Evolutionary conservation across 805 yeast genomes (phyloP).

Genomic region (Zygosaccharomyces gambellarensis): DNA sequence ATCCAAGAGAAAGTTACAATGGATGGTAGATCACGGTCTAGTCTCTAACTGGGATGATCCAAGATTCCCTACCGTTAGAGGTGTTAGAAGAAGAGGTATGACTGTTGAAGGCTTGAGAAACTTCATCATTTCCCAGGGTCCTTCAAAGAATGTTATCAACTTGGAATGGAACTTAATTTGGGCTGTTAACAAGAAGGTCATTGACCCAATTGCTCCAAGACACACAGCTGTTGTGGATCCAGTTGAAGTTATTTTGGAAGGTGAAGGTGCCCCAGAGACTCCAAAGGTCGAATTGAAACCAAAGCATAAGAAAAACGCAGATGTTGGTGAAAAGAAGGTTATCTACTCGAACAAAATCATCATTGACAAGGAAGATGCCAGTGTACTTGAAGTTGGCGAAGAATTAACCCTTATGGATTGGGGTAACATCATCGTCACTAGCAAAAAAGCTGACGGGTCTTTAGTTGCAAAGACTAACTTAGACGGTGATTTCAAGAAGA

Average conservation of each 20-base stretch:
- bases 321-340: slow-evolving; percentile 78
- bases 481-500: slow-evolving; percentile 96
- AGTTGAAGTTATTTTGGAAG: slow-evolving; percentile 59
- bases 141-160: slow-evolving; percentile 93
- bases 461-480: slow-evolving; percentile 77
- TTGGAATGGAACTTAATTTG: slow-evolving; percentile 96
- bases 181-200: slow-evolving; percentile 95
- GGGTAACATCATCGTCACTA: slow-evolving; percentile 86
- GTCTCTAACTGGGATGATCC: slow-evolving; percentile 99
- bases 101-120: slow-evolving; percentile 94
- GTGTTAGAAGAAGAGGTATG: slow-evolving; percentile 99
- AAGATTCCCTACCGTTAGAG: slow-evolving; percentile 98
- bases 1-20: slow-evolving; percentile 96
- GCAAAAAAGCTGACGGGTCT: slow-evolving; percentile 59
- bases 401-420: slow-evolving; percentile 98
- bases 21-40: slow-evolving; percentile 91
- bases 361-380: slow-evolving; percentile 83
- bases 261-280: slow-evolving; percentile 57
- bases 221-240: slow-evolving; percentile 78
- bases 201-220: slow-evolving; percentile 96
- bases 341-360: slow-evolving; percentile 57
- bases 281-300: slow-evolving; percentile 69
- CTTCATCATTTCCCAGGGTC: slow-evolving; percentile 94
- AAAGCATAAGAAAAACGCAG: slow-evolving; percentile 93
- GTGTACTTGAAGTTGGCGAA: slow-evolving; percentile 72